Percentiles rank a stretch among this genome's conserved stretches.
These are phyloP conservation scores for Arthrocladium fulminans DNA, from an alignment of 2,329 filamentous ascomycete species.

Conservation along the genomic window DNA sequence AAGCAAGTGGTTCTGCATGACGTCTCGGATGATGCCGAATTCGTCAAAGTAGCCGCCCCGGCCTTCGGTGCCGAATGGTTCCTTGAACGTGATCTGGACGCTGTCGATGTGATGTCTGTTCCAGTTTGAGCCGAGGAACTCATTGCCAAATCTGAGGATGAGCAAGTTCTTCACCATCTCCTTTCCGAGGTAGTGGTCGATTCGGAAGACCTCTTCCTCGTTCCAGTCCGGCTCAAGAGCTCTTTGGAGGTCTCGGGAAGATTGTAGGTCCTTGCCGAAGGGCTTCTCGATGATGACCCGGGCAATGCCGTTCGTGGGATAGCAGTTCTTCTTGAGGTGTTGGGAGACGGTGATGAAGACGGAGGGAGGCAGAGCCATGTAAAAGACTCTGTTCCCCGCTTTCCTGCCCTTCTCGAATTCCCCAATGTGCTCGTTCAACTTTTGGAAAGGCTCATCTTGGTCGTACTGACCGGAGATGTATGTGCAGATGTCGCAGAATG, in stretches of 20 bases:
- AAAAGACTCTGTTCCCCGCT: slow-evolving; percentile 89
- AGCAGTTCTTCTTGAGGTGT: slow-evolving; percentile 95
- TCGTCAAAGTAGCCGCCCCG: slow-evolving; percentile 98
- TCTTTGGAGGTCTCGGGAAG: slow-evolving; percentile 88
- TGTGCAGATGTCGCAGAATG: slow-evolving; percentile 79
- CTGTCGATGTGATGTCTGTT: slow-evolving; percentile 99
- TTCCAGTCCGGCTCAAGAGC: slow-evolving; percentile 96
- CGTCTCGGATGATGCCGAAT: slow-evolving; percentile 97
- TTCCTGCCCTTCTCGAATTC: slow-evolving; percentile 72
- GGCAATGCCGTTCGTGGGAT: slow-evolving; percentile 80
- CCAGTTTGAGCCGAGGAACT: slow-evolving; percentile 97
- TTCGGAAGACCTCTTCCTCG: slow-evolving; percentile 97
- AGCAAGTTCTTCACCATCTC: slow-evolving; percentile 99
- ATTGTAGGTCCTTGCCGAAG: slow-evolving; percentile 92
- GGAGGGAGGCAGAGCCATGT: slow-evolving; percentile 96
- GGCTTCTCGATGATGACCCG: slow-evolving; percentile 99
- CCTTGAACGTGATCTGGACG: slow-evolving; percentile 98
- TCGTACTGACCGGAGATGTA: slow-evolving; percentile 98
- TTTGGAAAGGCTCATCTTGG: slow-evolving; percentile 85
- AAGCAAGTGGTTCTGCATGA: slow-evolving; percentile 98
- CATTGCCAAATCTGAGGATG: slow-evolving; percentile 95
- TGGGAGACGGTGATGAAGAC: slow-evolving; percentile 98
- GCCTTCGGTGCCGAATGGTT: slow-evolving; percentile 96
- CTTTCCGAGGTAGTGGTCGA: slow-evolving; percentile 98
- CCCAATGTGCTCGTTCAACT: slow-evolving; percentile 75